A percentile compares a stretch with the other conserved stretches of the same genome.
phyloP scores from a whole-genome alignment of 2,329 filamentous ascomycete species.

The Colletotrichum spaethianum region DNA sequence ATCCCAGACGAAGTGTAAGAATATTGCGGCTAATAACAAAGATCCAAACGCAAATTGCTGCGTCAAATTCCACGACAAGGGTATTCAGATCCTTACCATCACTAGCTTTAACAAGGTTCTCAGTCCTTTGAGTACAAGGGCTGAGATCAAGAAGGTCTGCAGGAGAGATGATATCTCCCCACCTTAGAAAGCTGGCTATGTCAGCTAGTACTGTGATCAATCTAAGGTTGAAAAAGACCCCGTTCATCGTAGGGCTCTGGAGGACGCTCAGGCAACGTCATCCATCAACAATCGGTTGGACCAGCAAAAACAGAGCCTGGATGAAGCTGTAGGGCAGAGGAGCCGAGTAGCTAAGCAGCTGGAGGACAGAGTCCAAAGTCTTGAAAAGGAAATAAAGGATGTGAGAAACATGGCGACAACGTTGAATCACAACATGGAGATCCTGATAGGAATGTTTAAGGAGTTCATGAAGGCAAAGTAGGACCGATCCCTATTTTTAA shows the following conservation, averaged over 20 bases:
- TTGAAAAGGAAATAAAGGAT: background rate
- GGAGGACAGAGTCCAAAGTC: background rate
- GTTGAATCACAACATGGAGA: background rate
- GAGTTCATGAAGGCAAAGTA: background rate
- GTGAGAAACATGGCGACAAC: background rate
- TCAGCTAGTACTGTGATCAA: background rate
- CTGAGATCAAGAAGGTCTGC: constrained; percentile 28
- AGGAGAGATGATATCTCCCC: constrained; percentile 23
- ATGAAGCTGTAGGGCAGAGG: background rate
- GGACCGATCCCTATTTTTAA: background rate
- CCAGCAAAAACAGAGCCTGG: background rate
- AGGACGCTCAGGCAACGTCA: background rate
- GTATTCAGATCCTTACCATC: constrained; percentile 32
- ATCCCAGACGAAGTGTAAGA: constrained; percentile 27
- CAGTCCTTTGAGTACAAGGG: constrained; percentile 4
- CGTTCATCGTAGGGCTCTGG: background rate
- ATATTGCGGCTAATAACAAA: constrained; percentile 12
- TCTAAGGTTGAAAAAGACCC: constrained; percentile 1
- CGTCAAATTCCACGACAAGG: constrained; percentile 21
- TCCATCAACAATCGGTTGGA: background rate
- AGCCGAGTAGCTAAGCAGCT: background rate
- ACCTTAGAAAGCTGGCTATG: constrained; percentile 23
- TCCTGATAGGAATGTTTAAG: background rate
- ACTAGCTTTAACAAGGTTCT: constrained; percentile 28
- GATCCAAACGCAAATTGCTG: constrained; percentile 29